These are phyloP conservation scores for Monilinia laxa DNA, from an alignment of 2,329 filamentous ascomycete species.

Conservation along the genomic window DNA sequence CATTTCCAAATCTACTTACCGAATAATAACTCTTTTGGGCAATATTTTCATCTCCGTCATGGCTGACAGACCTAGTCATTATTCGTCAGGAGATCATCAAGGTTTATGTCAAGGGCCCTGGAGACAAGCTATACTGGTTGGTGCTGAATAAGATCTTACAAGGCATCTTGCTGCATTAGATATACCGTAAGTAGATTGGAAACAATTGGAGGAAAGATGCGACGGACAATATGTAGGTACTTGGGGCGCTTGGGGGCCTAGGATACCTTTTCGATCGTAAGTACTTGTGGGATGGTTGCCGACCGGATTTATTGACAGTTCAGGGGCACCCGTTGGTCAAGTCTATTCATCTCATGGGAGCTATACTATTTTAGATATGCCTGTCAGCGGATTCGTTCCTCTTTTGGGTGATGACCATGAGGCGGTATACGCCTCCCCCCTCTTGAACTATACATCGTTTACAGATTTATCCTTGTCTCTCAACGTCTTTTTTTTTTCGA, in stretches of 20 bases:
- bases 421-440: conserved; percentile 31
- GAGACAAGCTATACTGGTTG: conserved; percentile 18
- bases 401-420: conserved; percentile 32
- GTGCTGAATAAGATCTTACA: conserved; percentile 35
- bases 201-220: conserved; percentile 16
- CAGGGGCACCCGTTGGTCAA: conserved; percentile 27
- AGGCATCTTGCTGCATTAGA: conserved; percentile 20
- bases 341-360: conserved; percentile 19
- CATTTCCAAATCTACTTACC: conserved; percentile 6
- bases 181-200: conserved; percentile 1
- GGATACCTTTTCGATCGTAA: conserved; percentile 20
- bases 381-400: conserved; percentile 30
- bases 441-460: conserved; percentile 29
- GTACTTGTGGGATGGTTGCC: conserved; percentile 14
- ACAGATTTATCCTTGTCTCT: conserved; percentile 27
- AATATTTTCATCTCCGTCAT: conserved; percentile 15
- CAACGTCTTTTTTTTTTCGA: conserved; percentile 36
- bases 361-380: conserved; percentile 31
- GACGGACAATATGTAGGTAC: conserved; percentile 21
- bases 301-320: conserved; percentile 33
- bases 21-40: conserved; percentile 2
- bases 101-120: conserved; percentile 10
- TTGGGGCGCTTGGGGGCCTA: conserved; percentile 26
- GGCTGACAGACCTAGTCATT: conserved; percentile 1
- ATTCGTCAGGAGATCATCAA: conserved; percentile 17